A percentile compares a stretch with the other conserved stretches of the same genome.
These are phyloP conservation scores for Zelonia costaricensis DNA, from an alignment of 208 protist species.

Conservation along the genomic window DNA sequence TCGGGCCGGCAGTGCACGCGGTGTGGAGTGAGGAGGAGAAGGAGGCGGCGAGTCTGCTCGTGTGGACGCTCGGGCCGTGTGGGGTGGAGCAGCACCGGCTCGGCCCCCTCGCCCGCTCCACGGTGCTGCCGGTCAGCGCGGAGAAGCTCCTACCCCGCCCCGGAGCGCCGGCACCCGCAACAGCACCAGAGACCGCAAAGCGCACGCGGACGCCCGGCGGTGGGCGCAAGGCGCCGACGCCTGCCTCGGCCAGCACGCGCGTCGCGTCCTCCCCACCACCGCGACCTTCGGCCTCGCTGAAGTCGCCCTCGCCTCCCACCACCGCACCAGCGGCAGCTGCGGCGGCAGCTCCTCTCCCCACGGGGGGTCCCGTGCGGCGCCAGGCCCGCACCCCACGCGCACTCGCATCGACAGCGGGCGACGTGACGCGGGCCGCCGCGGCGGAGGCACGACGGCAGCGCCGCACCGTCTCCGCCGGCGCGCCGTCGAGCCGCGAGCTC, in stretches of 20 bases:
- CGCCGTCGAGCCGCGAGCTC: constrained; percentile 61
- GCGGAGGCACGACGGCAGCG: constrained; percentile 20
- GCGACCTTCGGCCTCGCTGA: too few species aligned
- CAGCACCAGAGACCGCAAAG: background rate
- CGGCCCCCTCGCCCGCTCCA: background rate
- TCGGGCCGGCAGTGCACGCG: background rate
- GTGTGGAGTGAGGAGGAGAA: constrained; percentile 14
- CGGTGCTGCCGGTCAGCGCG: background rate
- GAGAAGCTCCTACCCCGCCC: constrained; percentile 9
- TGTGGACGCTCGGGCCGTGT: constrained; percentile 4
- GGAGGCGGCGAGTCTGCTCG: background rate
- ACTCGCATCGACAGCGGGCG: constrained; percentile 1
- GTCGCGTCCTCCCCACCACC: too few species aligned
- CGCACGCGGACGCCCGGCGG: too few species aligned
- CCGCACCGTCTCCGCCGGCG: constrained; percentile 47
- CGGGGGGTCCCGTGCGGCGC: background rate
- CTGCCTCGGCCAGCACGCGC: too few species aligned
- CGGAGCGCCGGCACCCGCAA: background rate
- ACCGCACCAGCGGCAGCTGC: background rate
- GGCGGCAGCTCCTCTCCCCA: background rate
- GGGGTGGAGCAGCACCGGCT: constrained; percentile 1
- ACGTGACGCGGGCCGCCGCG: background rate
- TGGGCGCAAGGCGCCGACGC: too few species aligned
- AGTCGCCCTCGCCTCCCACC: too few species aligned
- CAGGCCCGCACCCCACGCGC: constrained; percentile 8